Base-by-base conservation (phyloP, 768 basidiomycete species). In the Pleurotus sapidus region DNA sequence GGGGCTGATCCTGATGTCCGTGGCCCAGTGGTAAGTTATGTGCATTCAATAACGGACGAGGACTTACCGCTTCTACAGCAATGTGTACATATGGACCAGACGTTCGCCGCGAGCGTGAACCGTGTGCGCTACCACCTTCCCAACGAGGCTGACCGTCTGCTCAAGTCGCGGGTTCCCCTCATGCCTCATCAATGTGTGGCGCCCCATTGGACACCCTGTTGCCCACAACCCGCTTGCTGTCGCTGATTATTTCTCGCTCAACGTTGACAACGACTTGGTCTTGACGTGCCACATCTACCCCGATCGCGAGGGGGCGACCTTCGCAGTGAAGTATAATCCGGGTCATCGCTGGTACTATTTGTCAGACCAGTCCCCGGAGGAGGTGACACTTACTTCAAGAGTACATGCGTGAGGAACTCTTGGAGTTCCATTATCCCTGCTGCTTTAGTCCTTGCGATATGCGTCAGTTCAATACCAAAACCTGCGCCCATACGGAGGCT, bases 121-220 rank as follows among this genome's bases (percentile, higher is more conserved):
- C 70, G 77, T 15, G 75, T 77, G 1, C 68, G 71, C 45, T 70
- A 68, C 12, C 75, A 78, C 60, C 66, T 77, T 23, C 74, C 74
- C n/a, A 61, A 62, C 3, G 74, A 77, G 12, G 75, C 60, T 4
- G 69, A 69, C 39, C 66, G 60, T 17, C 68, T 77, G 20, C 65
- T 77, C 40, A 63, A 70, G 53, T 61, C 68, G n/a, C 72, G 77
- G 7, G 77, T 76, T 64, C 77, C n/a, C n/a, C n/a, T n/a, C n/a
- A n/a, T n/a, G 78, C 46, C 76, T 81, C 25, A 72, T 81, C 60
- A 80, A 80, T 58, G 66, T 80, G 50, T 79, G 78, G 78, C 66
- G 77, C 11, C 78, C 78, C 2, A 77, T 80, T 46, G 55, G 59
- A 5, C 61, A 75, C 56, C 64, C 72, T 1, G 77, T 74, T 0